These are phyloP conservation scores for Boletellus sp. DNA, from an alignment of 1,284 basidiomycete species.

Conservation along the genomic window DNA sequence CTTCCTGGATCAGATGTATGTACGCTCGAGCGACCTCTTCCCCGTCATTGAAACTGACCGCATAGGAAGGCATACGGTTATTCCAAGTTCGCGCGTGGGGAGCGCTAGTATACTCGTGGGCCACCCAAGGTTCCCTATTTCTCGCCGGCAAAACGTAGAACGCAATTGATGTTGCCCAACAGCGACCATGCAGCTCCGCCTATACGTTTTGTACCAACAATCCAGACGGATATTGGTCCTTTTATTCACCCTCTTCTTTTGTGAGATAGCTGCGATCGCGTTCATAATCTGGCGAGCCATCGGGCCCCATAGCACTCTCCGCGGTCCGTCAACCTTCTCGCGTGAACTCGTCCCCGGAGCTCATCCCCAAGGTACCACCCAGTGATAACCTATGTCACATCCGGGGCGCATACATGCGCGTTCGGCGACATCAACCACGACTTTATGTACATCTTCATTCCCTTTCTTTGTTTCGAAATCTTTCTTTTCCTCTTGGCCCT, in stretches of 20 bases:
- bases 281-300: slow-evolving; percentile 26
- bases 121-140: slow-evolving; percentile 26
- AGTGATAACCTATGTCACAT: slow-evolving; percentile 6
- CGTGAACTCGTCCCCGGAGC: not conserved
- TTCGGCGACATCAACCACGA: slow-evolving; percentile 21
- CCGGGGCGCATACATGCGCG: slow-evolving; percentile 13
- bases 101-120: slow-evolving; percentile 32
- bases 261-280: slow-evolving; percentile 27
- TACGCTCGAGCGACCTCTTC: not conserved
- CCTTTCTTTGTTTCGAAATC: slow-evolving; percentile 29
- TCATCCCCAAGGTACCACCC: not conserved
- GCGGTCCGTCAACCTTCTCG: slow-evolving; percentile 13
- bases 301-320: slow-evolving; percentile 22
- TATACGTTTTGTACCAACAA: slow-evolving; percentile 32
- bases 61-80: slow-evolving; percentile 22
- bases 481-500: slow-evolving; percentile 25
- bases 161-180: slow-evolving; percentile 1
- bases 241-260: slow-evolving; percentile 18
- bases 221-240: slow-evolving; percentile 19
- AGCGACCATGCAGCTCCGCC: slow-evolving; percentile 33
- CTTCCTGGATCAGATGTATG: slow-evolving; percentile 21
- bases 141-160: not conserved
- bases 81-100: slow-evolving; percentile 33
- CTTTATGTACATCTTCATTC: slow-evolving; percentile 31
- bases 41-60: slow-evolving; percentile 1